Evolutionary conservation across 306 rosid species (phyloP), one percentile per base, ranked within the genome.

Genomic region (Amphicarpaea edgeworthii): DNA sequence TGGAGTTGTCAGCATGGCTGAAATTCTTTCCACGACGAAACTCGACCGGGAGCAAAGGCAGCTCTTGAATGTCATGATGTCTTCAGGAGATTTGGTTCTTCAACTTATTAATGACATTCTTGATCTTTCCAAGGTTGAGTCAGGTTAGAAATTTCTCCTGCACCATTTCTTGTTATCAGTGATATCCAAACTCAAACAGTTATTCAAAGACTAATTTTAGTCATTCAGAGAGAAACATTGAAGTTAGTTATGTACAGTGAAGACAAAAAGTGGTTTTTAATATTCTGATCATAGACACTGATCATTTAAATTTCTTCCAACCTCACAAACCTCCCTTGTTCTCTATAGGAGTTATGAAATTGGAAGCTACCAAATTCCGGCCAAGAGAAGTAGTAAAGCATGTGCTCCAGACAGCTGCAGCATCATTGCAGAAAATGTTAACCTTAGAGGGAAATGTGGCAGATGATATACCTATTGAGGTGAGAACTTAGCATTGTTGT

Each of bases 51-150:
- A 96, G 71, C 99, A 96, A 72, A 91, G 81, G 43, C 94, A 96
- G 65, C 90, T 90, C n/a, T 83, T 96, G 84, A 88, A 87, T 46
- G 98, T 93, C 78, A 96, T 96, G 98, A 57, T 89, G 19, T 96
- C 99, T 84, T 96, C 99, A 46, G 99, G 99, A 74, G 99, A 96
- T 86, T 90, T 96, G 78, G 98, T 96, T 62, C 97, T 96, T 82
- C 99, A 96, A 79, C 96, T 96, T 71, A 96, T 96, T 70, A 96
- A 96, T 71, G 98, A 96, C 86, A 92, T 96, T 84, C 97, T 96
- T 75, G 99, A 96, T 84, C 97, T 96, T 79, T 96, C 99, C 65
- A 96, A 96, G 88, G 99, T 96, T 45, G 99, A 96, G 85, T 96
- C 98, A 88, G 99, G 99, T 95, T 67, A 68, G 88, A 76, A 82